phyloP scores from a whole-genome alignment of 805 yeast genomes.

The Pichia gijzeniarum region DNA sequence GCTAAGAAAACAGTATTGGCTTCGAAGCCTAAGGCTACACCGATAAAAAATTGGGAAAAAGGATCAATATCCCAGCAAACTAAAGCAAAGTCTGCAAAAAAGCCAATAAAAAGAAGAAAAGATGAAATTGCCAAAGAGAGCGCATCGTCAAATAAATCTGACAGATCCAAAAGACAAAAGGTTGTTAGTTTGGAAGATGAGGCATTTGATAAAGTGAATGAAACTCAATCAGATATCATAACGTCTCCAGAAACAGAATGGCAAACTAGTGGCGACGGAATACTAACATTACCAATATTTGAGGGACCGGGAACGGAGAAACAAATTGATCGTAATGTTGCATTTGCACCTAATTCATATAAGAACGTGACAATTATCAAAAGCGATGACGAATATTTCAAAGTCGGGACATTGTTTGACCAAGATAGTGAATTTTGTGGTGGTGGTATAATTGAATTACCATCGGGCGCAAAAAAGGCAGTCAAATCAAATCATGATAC shows the following conservation, averaged over 20 bases:
- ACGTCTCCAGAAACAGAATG: constrained; percentile 41
- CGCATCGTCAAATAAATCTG: too few species aligned
- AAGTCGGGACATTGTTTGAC: constrained; percentile 59
- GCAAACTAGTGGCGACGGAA: constrained; percentile 34
- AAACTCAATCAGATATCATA: background rate
- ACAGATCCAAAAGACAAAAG: background rate
- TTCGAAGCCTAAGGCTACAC: too few species aligned
- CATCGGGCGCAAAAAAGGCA: constrained; percentile 54
- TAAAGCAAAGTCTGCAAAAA: background rate
- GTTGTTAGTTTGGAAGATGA: background rate
- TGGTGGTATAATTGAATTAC: constrained; percentile 65
- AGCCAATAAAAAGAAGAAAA: too few species aligned
- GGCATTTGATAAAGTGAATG: background rate
- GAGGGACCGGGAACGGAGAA: constrained; percentile 44
- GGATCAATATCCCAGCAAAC: background rate
- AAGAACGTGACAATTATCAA: constrained; percentile 36
- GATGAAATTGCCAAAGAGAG: background rate
- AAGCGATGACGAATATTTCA: constrained; percentile 47
- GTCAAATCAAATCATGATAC: constrained; percentile 57
- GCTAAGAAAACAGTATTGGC: too few species aligned
- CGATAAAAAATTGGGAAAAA: too few species aligned
- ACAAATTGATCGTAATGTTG: constrained; percentile 43
- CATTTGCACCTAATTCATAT: constrained; percentile 58
- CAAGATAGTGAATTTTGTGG: constrained; percentile 59
- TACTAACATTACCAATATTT: constrained; percentile 41